Evolutionary conservation across 2,329 filamentous ascomycete species (phyloP).

Genomic region (Botrytis fragariae): DNA sequence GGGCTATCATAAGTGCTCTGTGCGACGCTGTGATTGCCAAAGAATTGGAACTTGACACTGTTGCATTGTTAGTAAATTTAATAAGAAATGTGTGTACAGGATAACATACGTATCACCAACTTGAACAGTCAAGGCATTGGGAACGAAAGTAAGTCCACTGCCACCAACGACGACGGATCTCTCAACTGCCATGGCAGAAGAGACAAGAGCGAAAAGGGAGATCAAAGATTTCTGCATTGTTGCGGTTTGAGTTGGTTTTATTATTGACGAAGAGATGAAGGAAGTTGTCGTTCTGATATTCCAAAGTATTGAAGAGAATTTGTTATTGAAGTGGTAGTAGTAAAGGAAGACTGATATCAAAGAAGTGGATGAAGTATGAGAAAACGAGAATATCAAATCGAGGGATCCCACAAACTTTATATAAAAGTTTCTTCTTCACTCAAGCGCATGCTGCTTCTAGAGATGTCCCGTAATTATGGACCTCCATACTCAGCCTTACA

Average conservation of each 20-base stretch:
- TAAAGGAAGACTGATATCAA: not conserved
- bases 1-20: constrained; percentile 72
- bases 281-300: not conserved
- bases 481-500: constrained; percentile 7
- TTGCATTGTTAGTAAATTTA: constrained; percentile 43
- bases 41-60: constrained; percentile 10
- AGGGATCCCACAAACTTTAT: not conserved
- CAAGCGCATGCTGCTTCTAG: not conserved
- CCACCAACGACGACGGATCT: constrained; percentile 67
- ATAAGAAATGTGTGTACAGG: constrained; percentile 61
- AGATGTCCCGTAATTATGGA: not conserved
- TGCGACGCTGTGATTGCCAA: constrained; percentile 74
- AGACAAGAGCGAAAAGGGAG: not conserved
- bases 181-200: constrained; percentile 26
- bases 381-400: not conserved
- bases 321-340: not conserved
- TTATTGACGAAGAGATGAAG: not conserved
- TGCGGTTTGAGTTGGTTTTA: not conserved
- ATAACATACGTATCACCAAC: constrained; percentile 47
- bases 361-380: not conserved
- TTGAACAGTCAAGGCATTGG: constrained; percentile 60
- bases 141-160: constrained; percentile 56
- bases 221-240: constrained; percentile 11
- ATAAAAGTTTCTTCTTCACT: not conserved
- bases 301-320: not conserved